A percentile compares a stretch with the other conserved stretches of the same genome.
phyloP scores from a whole-genome alignment of 1,284 basidiomycete genomes.

The Cutaneotrichosporon cyanovorans region DNA sequence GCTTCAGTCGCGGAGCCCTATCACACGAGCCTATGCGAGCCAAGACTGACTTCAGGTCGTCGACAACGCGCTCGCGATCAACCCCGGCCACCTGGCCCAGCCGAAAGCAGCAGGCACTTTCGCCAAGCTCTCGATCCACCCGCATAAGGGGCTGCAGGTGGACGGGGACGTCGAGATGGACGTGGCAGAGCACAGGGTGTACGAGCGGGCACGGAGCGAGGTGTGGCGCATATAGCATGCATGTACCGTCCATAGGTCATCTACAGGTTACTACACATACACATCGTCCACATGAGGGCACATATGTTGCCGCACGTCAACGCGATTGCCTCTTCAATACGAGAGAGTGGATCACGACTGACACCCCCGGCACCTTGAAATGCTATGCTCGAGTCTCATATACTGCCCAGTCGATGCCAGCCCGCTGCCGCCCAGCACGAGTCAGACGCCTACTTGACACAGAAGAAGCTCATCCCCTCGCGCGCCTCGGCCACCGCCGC shows the following conservation, averaged over 20 bases:
- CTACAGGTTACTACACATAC: too few relatives aligned
- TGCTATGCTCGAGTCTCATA: too few relatives aligned
- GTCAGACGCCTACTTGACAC: constrained; percentile 57
- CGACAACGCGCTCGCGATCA: constrained; percentile 45
- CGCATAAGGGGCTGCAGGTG: constrained; percentile 21
- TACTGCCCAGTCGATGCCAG: too few relatives aligned
- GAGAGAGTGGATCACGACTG: too few relatives aligned
- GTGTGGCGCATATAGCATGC: constrained; percentile 26
- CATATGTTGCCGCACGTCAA: too few relatives aligned
- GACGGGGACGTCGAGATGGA: constrained; percentile 19
- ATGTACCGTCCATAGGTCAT: too few relatives aligned
- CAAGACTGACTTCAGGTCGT: constrained; percentile 32
- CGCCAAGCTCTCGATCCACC: constrained; percentile 42
- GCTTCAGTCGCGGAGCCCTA: background rate
- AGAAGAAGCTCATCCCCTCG: constrained; percentile 72
- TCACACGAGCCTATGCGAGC: background rate
- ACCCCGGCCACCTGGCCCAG: constrained; percentile 41
- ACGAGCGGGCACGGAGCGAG: constrained; percentile 43
- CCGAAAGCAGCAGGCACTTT: constrained; percentile 43
- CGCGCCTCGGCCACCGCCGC: constrained; percentile 68
- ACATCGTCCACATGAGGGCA: too few relatives aligned
- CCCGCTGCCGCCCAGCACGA: too few relatives aligned
- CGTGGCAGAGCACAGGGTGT: constrained; percentile 35
- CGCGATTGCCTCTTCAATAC: too few relatives aligned
- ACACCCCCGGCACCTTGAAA: too few relatives aligned